Base-by-base conservation (phyloP, 495 filamentous ascomycete species). In the Cairneyella variabilis region DNA sequence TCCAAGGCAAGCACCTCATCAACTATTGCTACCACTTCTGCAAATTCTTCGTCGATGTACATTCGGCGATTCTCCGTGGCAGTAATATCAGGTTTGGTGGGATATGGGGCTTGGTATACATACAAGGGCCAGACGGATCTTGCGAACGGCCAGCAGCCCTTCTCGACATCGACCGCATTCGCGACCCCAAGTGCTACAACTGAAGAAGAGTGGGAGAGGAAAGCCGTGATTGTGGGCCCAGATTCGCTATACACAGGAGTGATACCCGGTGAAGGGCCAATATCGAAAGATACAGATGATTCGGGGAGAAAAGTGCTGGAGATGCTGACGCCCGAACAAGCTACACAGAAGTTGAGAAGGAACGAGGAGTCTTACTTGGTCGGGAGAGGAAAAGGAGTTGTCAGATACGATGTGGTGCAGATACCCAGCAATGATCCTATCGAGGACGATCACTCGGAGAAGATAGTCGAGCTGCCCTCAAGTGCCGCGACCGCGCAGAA, bases 391-490 rank as follows among this genome's bases (percentile, higher is more conserved):
- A 79, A 88, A 64, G 93, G 93, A 16, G 91, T 99, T 30, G 83
- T 96, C 56, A 83, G 93, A 38, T 99, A 99, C 64, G 93, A 99
- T 68, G 76, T 96, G n/a, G 88, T 90, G 20, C 93, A 97, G 68
- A 78, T 97, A 52, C 85, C 91, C 2, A 95, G 89, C 68, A 99
- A 99, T 66, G 89, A 96, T 57, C 93, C 93, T 0, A 99, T 99
- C 54, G 93, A 99, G 70, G 93, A 99, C 64, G 93, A 99, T 64
- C 93, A 99, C 66, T 83, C 86, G 26, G 95, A 97, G 72, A 95
- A 95, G 78, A 95, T 97, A 54, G 88, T 97, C 36, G 90, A 98
- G 70, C 79, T 96, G 11, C 84, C 88, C 22, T 57, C 28, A 56
- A 66, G 23, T 55, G 74, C 25, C 66, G 71, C 27, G 73, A 76